Evolutionary conservation across 192 early-diverging fungal species (phyloP), one percentile per base, ranked within the genome.

Genomic region (Backusella tarrabulga): DNA sequence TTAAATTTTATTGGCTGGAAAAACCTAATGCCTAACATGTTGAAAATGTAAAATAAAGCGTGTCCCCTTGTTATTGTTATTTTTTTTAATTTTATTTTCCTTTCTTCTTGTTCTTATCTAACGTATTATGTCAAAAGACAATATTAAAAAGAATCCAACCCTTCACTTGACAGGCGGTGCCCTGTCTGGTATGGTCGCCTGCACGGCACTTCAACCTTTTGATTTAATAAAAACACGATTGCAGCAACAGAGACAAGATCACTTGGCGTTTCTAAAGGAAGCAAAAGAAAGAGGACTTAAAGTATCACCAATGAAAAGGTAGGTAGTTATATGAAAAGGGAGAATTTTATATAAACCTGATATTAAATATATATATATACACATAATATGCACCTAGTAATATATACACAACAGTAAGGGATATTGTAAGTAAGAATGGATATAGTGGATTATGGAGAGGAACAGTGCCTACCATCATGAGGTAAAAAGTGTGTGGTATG

Each of bases 181-280:
- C 0, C 35, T 94, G 14, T 93, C 93, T 3, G 95, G 95, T 12
- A 77, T 96, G 52, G 83, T 89, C 8, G 90, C 94, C 15, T 96
- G 96, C 54, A 80, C 94, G 21, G 72, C 91, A 41, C 86, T 98
- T 36, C 97, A 98, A 80, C 97, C 97, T 0, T 90, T 98, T 29
- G 97, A 98, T 80, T 84, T 98, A 44, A 78, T 95, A 73, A 95
- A 95, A 75, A 95, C 94, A 0, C 89, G 94, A 0, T 76, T 95
- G 21, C 93, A 95, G 72, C 92, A 93, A 75, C 85, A 88, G 76
- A 79, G 82, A 67, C 87, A 90, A 73, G 83, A 85, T 46, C 86
- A 88, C 74, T 77, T 86, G n/a, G 84, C 85, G 4, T 87, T 89
- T 74, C 68, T 89, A 35, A 80, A 77, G 38, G 80, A 84, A 50